A percentile compares a stretch with the other conserved stretches of the same genome.
These are phyloP conservation scores for Stephanodiscus triporus DNA, from an alignment of 108 stramenopile genomes.

Conservation along the genomic window DNA sequence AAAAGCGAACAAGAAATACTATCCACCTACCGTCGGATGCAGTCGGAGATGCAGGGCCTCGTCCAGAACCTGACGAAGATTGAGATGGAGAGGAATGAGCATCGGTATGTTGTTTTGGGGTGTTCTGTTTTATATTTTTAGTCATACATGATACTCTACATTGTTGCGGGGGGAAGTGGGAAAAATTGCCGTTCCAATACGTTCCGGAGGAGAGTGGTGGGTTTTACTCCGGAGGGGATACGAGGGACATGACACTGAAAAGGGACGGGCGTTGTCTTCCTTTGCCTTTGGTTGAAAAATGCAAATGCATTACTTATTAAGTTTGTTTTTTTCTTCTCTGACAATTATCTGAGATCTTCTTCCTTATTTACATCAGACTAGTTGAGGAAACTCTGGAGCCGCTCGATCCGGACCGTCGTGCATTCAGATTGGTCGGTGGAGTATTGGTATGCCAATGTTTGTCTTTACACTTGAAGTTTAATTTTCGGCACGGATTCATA, in stretches of 20 bases:
- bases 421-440: conserved; percentile 92
- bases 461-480: no score
- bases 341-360: not conserved
- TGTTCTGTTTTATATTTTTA: not conserved
- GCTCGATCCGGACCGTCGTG: conserved; percentile 84
- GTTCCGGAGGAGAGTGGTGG: not conserved
- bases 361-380: conserved; percentile 36
- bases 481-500: no score
- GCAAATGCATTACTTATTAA: conserved; percentile 1
- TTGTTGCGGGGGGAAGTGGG: no score
- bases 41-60: conserved; percentile 58
- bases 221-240: not conserved
- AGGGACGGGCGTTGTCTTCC: not conserved
- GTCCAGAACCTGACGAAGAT: conserved; percentile 65
- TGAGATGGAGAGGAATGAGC: conserved; percentile 60
- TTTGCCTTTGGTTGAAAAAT: not conserved
- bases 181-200: no score
- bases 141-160: no score
- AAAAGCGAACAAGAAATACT: conserved; percentile 54
- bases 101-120: conserved; percentile 18
- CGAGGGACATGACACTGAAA: not conserved
- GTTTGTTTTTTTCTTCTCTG: conserved; percentile 4
- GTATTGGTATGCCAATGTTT: conserved; percentile 62
- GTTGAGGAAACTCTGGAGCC: conserved; percentile 93
- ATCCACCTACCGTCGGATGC: conserved; percentile 55